Evolutionary conservation across 1,139 yeast species (phyloP).

Genomic region (Hyphopichia buzzinii): DNA sequence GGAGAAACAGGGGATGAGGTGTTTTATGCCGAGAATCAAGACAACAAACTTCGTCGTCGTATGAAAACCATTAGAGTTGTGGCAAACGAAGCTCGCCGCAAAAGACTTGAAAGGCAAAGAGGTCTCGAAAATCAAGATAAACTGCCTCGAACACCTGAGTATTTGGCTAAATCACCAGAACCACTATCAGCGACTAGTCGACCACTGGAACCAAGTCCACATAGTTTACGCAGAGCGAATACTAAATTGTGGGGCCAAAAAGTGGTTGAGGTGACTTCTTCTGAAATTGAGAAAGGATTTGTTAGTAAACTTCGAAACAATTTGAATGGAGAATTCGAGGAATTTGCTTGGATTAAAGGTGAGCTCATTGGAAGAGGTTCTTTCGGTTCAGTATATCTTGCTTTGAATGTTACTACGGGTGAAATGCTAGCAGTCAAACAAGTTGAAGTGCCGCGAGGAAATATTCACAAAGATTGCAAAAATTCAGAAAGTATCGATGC

Average conservation of each 20-base stretch:
- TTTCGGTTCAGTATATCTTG: conserved; percentile 92
- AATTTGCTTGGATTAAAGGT: conserved; percentile 97
- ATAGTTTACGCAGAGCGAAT: conserved; percentile 62
- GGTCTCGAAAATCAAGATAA: conserved; percentile 6
- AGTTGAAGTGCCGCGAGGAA: conserved; percentile 61
- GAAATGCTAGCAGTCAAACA: conserved; percentile 99
- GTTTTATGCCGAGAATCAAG: conserved; percentile 30
- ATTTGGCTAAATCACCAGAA: too few relatives aligned
- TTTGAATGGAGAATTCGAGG: conserved; percentile 65
- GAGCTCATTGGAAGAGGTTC: conserved; percentile 96
- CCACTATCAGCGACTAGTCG: not conserved
- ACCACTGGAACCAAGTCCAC: conserved; percentile 3
- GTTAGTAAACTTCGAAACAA: conserved; percentile 61
- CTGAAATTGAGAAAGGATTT: conserved; percentile 56
- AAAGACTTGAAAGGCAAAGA: conserved; percentile 40
- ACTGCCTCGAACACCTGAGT: conserved; percentile 9
- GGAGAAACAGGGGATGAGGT: conserved; percentile 33
- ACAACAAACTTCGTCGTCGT: conserved; percentile 29
- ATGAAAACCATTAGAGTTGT: conserved; percentile 90
- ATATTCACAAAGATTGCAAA: conserved; percentile 40
- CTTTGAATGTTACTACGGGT: conserved; percentile 92
- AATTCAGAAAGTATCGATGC: conserved; percentile 70
- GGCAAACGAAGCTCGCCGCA: conserved; percentile 80
- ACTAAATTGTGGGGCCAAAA: conserved; percentile 98
- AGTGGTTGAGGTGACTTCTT: conserved; percentile 86